A percentile compares a stretch with the other conserved stretches of the same genome.
Evolutionary conservation across 305 asterid genomes (phyloP).

Genomic region (Fraxinus nigra): DNA sequence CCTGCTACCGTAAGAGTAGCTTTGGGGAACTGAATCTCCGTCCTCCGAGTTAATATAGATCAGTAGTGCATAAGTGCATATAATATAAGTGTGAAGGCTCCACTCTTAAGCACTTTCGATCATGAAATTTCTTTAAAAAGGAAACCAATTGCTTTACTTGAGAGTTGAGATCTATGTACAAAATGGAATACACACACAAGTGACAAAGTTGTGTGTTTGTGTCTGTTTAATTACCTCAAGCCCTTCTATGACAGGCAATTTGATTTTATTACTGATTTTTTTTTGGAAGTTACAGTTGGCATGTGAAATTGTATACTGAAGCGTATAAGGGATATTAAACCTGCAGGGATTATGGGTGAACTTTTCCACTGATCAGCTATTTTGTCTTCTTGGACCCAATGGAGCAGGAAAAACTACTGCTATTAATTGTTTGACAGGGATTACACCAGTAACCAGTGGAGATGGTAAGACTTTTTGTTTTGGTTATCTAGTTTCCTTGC

Average conservation of each 20-base stretch:
- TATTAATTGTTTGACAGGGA: constrained; percentile 89
- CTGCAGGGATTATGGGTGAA: constrained; percentile 88
- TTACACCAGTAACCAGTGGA: constrained; percentile 83
- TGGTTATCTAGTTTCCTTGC: not conserved
- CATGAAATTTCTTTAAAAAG: not conserved
- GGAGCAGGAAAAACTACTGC: constrained; percentile 97
- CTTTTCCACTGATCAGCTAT: constrained; percentile 80
- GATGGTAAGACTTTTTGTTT: constrained; percentile 64
- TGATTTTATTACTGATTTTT: not conserved
- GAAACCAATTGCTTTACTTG: not conserved
- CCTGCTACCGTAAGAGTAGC: not conserved
- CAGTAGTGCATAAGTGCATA: constrained; percentile 12
- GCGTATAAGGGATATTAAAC: constrained; percentile 12
- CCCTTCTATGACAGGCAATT: not conserved
- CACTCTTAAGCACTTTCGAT: not conserved
- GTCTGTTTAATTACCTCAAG: not conserved
- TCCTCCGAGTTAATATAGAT: not conserved
- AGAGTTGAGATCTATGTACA: not conserved
- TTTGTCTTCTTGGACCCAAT: constrained; percentile 94
- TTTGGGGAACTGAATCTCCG: not conserved
- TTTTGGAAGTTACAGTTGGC: not conserved
- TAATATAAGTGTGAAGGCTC: not conserved
- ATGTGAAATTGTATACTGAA: constrained; percentile 6
- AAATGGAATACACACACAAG: not conserved
- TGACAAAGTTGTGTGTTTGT: not conserved